Percentiles rank a stretch among this genome's conserved stretches.
These are phyloP conservation scores for Vigna trinervia DNA, from an alignment of 306 rosid genomes.

Conservation along the genomic window DNA sequence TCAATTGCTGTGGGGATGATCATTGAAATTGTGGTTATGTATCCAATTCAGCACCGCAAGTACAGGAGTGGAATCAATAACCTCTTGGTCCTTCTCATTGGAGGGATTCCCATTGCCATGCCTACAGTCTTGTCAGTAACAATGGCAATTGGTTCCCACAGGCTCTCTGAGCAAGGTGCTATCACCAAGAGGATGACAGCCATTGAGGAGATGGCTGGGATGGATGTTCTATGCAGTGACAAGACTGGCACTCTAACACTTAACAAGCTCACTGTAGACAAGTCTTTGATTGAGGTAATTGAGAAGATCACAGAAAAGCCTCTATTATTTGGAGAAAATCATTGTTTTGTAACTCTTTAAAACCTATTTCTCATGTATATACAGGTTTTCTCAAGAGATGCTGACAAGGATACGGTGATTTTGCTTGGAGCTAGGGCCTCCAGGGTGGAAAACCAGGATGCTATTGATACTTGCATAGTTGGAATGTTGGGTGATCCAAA, in stretches of 20 bases:
- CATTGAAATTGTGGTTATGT: slow-evolving; percentile 81
- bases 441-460: slow-evolving; percentile 91
- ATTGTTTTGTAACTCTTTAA: not conserved
- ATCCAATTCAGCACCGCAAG: slow-evolving; percentile 74
- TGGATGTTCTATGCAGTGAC: slow-evolving; percentile 95
- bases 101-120: slow-evolving; percentile 97
- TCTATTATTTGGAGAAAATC: not conserved
- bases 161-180: slow-evolving; percentile 85
- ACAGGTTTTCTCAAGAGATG: slow-evolving; percentile 68
- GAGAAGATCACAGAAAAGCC: not conserved
- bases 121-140: slow-evolving; percentile 93
- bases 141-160: slow-evolving; percentile 97
- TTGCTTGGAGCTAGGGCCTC: slow-evolving; percentile 89
- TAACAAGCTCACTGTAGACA: slow-evolving; percentile 89
- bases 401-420: slow-evolving; percentile 63
- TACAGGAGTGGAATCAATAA: slow-evolving; percentile 87
- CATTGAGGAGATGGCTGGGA: slow-evolving; percentile 95
- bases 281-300: slow-evolving; percentile 70
- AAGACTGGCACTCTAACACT: slow-evolving; percentile 92
- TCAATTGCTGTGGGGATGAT: slow-evolving; percentile 78
- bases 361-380: slow-evolving; percentile 1
- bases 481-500: slow-evolving; percentile 95
- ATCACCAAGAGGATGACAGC: slow-evolving; percentile 98
- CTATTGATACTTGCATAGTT: slow-evolving; percentile 94
- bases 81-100: slow-evolving; percentile 89